Evolutionary conservation across 1,139 yeast genomes (phyloP).

Genomic region (Geotrichum candidum): DNA sequence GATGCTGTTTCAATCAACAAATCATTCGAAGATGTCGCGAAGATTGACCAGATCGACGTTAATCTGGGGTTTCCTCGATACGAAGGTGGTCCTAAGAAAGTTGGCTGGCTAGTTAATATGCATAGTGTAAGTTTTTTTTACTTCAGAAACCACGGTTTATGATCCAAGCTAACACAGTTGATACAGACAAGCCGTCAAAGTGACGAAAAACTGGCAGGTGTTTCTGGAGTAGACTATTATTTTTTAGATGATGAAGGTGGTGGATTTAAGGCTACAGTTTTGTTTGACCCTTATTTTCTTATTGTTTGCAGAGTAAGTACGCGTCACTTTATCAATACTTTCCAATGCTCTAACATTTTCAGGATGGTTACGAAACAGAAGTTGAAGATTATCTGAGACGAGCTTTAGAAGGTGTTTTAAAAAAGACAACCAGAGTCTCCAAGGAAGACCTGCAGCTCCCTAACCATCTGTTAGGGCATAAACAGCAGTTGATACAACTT

Average conservation of each 20-base stretch:
- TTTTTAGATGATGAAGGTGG: constrained; percentile 98
- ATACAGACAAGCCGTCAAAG: constrained; percentile 48
- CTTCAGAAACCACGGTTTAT: background rate
- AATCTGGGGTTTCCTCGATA: constrained; percentile 80
- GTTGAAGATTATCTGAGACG: constrained; percentile 81
- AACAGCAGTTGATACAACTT: constrained; percentile 58
- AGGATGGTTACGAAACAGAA: constrained; percentile 58
- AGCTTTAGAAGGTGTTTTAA: constrained; percentile 57
- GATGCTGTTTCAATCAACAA: constrained; percentile 19
- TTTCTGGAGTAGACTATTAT: constrained; percentile 88
- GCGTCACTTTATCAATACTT: background rate
- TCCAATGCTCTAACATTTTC: background rate
- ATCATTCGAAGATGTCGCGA: constrained; percentile 26
- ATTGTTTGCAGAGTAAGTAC: constrained; percentile 52
- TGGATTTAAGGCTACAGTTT: constrained; percentile 77
- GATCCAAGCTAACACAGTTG: background rate
- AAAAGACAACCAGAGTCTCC: constrained; percentile 47
- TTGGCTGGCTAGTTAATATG: constrained; percentile 87
- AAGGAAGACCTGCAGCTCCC: constrained; percentile 79
- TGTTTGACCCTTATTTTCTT: constrained; percentile 82
- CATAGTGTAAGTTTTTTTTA: constrained; percentile 34
- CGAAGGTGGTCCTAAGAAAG: constrained; percentile 63
- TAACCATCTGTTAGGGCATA: constrained; percentile 79
- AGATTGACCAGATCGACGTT: constrained; percentile 45
- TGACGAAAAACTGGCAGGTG: constrained; percentile 53